Evolutionary conservation across 1,284 basidiomycete genomes (phyloP).

Genomic region (Pseudozyma sp.): DNA sequence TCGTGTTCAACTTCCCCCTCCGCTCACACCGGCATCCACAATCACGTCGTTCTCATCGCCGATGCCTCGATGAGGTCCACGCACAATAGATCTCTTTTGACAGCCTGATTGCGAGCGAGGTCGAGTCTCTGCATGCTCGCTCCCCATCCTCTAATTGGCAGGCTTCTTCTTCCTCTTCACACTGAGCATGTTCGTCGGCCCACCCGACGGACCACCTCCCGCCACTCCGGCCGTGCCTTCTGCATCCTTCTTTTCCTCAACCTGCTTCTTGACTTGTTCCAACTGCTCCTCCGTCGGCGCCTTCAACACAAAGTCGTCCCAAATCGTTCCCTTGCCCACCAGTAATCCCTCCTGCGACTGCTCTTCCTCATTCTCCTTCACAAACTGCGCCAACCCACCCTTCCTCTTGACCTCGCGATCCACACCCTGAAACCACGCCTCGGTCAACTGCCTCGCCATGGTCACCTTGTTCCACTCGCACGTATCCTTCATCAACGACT

Average conservation of each 20-base stretch:
- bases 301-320: conserved; percentile 29
- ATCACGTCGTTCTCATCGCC: not conserved
- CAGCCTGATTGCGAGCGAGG: no score
- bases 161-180: conserved; percentile 53
- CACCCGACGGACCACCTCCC: not conserved
- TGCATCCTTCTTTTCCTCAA: not conserved
- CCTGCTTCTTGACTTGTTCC: conserved; percentile 21
- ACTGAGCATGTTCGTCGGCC: conserved; percentile 31
- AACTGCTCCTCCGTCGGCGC: conserved; percentile 31
- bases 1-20: conserved; percentile 5
- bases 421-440: conserved; percentile 47
- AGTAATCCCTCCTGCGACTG: not conserved
- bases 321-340: conserved; percentile 41
- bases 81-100: not conserved
- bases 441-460: conserved; percentile 40
- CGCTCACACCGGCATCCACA: not conserved
- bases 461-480: conserved; percentile 57
- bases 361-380: not conserved
- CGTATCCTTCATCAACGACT: conserved; percentile 58
- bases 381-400: conserved; percentile 33
- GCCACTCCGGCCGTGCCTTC: not conserved
- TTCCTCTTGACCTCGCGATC: conserved; percentile 52
- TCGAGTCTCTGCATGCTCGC: not conserved
- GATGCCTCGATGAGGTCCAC: not conserved
- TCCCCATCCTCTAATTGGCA: not conserved